phyloP scores from a whole-genome alignment of 768 basidiomycete species.

The Mycena filopes region DNA sequence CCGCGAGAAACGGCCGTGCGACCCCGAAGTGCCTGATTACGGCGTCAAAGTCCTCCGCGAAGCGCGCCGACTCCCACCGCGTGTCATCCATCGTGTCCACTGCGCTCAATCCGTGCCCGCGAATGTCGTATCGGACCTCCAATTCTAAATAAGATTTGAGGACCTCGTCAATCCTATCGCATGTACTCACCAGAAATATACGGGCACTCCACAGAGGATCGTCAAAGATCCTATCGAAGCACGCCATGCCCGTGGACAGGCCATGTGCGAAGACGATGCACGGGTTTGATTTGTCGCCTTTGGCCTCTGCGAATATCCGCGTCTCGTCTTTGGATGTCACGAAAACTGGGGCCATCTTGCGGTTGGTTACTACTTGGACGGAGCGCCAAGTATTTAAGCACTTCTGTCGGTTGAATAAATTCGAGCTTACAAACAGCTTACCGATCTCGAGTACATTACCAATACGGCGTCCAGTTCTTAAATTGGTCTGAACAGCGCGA shows the following conservation, averaged over 20 bases:
- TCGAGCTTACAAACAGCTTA: too few species aligned
- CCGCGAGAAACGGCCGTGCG: neutral
- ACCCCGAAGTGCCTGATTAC: neutral
- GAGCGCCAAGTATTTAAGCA: too few species aligned
- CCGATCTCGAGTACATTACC: too few species aligned
- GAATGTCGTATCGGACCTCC: neutral
- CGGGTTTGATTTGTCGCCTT: neutral
- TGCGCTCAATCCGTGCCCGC: neutral
- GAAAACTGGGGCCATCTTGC: too few species aligned
- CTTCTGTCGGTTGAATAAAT: too few species aligned
- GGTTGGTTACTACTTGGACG: too few species aligned
- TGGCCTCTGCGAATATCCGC: neutral
- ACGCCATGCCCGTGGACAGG: neutral
- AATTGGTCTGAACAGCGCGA: too few species aligned
- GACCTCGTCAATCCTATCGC: neutral
- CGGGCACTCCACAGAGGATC: neutral
- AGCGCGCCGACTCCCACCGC: neutral
- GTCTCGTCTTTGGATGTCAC: neutral
- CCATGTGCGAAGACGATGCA: neutral
- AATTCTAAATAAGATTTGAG: too few species aligned
- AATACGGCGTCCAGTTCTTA: too few species aligned
- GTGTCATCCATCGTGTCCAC: neutral
- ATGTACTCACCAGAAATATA: neutral
- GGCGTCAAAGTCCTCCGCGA: slow-evolving; percentile 2
- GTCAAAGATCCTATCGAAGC: neutral